Evolutionary conservation across 2,329 filamentous ascomycete genomes (phyloP), one percentile per base, ranked within the genome.

Genomic region (Coniochaeta ligniaria): DNA sequence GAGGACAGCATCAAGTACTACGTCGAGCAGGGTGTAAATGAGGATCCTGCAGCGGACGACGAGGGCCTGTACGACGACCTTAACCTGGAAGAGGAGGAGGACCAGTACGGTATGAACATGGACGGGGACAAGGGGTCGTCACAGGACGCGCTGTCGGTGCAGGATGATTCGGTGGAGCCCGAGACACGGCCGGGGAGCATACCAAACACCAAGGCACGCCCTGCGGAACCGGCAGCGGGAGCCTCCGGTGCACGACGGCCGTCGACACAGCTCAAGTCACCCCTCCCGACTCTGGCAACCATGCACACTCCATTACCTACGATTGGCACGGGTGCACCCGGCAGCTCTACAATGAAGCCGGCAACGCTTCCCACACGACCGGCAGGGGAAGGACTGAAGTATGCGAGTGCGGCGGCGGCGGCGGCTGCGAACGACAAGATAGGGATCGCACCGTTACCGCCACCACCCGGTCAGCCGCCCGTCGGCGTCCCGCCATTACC

Each of bases 1-100:
- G 91, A 97, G 73, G 94, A 98, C 67, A 89, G 86, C 72, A 98
- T 99, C 74, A 88, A 88, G 68, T 97, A 97, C 76, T 99, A 98
- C 73, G 92, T 98, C 57, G 87, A 93, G 60, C 92, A 95, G 72
- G 92, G 92, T 66, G 87, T 89, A 76, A 92, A 91, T 66, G 84
- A 91, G 54, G 94, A 98, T 71, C 98, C 92, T 75, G 88, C 92
- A 74, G 93, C 97, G 69, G 93, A 98, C 72, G 95, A 99, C 69
- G 88, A 86, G 65, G 47, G 24, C 24, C 89, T 99, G 75, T 99
- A 98, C 78, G 92, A 99, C 72, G 94, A 97, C 60, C 83, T 98
- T 60, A 90, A 93, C 69, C 84, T 99, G 50, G 88, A 96, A 63
- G 92, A 96, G 68, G 95, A 98, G 69, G 95, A 97, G 73, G 92